Percentiles rank a stretch among this genome's conserved stretches.
Evolutionary conservation across 176 grass and related monocot species (phyloP).

Genomic region (Echinochloa phyllopogon): DNA sequence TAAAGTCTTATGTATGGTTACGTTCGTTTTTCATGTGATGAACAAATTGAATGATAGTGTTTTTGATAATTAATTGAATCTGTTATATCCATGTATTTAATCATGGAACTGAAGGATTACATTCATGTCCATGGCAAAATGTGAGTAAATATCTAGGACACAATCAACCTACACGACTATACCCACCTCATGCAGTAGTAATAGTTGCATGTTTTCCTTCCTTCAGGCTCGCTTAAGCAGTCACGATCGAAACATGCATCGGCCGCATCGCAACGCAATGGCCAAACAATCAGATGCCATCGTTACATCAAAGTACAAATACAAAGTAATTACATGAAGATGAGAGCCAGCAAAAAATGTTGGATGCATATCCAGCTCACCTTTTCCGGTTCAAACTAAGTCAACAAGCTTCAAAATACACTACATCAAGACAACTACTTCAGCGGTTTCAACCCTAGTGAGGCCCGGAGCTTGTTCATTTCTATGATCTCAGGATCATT

Average conservation of each 20-base stretch:
- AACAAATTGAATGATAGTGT: background rate
- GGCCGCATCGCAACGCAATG: background rate
- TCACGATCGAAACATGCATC: background rate
- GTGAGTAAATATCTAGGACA: background rate
- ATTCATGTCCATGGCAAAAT: background rate
- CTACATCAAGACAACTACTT: slow-evolving; percentile 44
- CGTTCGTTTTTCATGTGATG: background rate
- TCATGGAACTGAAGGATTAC: background rate
- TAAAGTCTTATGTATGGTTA: background rate
- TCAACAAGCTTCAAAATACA: slow-evolving; percentile 31
- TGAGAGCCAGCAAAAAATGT: slow-evolving; percentile 2
- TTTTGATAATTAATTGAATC: too few relatives aligned
- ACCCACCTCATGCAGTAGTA: too few relatives aligned
- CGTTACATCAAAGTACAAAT: slow-evolving; percentile 8
- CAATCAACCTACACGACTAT: background rate
- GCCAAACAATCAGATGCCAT: background rate
- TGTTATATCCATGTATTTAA: too few relatives aligned
- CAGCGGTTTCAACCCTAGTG: slow-evolving; percentile 66
- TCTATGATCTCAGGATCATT: slow-evolving; percentile 77
- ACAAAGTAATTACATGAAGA: slow-evolving; percentile 36
- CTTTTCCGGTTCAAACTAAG: slow-evolving; percentile 17
- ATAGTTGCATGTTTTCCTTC: background rate
- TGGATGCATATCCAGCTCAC: background rate
- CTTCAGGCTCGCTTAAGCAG: background rate
- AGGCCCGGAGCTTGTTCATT: slow-evolving; percentile 72